Evolutionary conservation across 2,329 filamentous ascomycete genomes (phyloP).

Genomic region (Capronia epimyces): DNA sequence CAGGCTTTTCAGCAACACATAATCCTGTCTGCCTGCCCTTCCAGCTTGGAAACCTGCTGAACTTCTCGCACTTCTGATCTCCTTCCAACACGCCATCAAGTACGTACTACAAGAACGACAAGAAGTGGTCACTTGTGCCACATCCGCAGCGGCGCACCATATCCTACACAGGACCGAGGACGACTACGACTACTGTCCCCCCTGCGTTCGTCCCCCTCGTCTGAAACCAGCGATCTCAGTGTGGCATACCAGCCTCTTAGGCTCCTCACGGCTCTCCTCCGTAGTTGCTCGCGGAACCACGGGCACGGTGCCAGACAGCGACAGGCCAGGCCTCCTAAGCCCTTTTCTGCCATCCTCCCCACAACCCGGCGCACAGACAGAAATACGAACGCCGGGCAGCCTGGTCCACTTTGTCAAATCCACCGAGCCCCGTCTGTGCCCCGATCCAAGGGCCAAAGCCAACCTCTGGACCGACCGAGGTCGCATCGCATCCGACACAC

Average conservation of each 20-base stretch:
- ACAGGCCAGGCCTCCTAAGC: constrained; percentile 5
- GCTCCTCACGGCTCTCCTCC: constrained; percentile 7
- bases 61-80: neutral
- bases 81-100: neutral
- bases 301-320: constrained; percentile 17
- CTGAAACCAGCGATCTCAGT: constrained; percentile 16
- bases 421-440: constrained; percentile 2
- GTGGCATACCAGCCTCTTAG: constrained; percentile 13
- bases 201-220: constrained; percentile 19
- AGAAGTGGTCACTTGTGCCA: neutral
- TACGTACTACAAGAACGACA: neutral
- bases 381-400: neutral
- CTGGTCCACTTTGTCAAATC: neutral
- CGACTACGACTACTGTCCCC: constrained; percentile 4
- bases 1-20: constrained; percentile 3
- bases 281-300: constrained; percentile 18
- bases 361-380: constrained; percentile 12
- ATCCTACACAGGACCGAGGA: no score
- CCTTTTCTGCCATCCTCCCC: constrained; percentile 8
- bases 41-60: neutral
- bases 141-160: neutral
- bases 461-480: constrained; percentile 14
- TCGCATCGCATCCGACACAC: constrained; percentile 21
- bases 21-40: constrained; percentile 8
- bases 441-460: constrained; percentile 4